Evolutionary conservation across 225 moss, liverwort and hornwort genomes (phyloP).

Genomic region (Physcomitrellopsis africana): DNA sequence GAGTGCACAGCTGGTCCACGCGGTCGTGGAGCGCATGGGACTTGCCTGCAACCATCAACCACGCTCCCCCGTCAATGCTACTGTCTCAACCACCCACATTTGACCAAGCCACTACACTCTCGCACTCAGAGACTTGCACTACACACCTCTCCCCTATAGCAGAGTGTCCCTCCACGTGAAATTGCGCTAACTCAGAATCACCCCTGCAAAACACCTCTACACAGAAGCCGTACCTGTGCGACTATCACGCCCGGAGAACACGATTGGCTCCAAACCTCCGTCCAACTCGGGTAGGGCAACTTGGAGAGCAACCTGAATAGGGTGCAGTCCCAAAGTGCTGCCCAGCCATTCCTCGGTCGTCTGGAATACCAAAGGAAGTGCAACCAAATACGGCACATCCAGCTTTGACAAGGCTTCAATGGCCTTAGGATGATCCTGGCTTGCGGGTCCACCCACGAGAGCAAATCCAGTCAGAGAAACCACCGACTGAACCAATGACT

Average conservation of each 20-base stretch:
- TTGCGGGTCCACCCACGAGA: slow-evolving; percentile 91
- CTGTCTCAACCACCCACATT: too few species aligned
- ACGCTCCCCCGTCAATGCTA: too few species aligned
- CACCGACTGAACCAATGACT: slow-evolving; percentile 88
- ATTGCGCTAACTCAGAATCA: too few species aligned
- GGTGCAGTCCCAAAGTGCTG: slow-evolving; percentile 86
- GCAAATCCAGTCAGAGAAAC: slow-evolving; percentile 97
- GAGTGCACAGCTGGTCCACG: slow-evolving; percentile 89
- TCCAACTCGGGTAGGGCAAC: slow-evolving; percentile 98
- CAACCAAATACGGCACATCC: slow-evolving; percentile 90
- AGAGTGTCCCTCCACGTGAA: too few species aligned
- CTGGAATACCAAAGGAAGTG: slow-evolving; percentile 92
- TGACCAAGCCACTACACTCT: too few species aligned
- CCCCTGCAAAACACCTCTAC: too few species aligned
- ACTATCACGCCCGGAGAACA: slow-evolving; percentile 96
- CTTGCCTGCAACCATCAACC: slow-evolving; percentile 57
- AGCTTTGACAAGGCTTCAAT: slow-evolving; percentile 80
- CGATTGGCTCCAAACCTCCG: slow-evolving; percentile 96
- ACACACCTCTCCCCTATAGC: too few species aligned
- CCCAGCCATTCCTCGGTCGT: slow-evolving; percentile 97
- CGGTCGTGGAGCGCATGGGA: slow-evolving; percentile 98
- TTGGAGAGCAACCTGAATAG: slow-evolving; percentile 96
- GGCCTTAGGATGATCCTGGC: slow-evolving; percentile 94
- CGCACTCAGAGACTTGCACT: too few species aligned
- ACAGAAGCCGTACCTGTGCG: slow-evolving; percentile 61